Evolutionary conservation across 345 rosid species (phyloP).

Genomic region (Viola odorata): DNA sequence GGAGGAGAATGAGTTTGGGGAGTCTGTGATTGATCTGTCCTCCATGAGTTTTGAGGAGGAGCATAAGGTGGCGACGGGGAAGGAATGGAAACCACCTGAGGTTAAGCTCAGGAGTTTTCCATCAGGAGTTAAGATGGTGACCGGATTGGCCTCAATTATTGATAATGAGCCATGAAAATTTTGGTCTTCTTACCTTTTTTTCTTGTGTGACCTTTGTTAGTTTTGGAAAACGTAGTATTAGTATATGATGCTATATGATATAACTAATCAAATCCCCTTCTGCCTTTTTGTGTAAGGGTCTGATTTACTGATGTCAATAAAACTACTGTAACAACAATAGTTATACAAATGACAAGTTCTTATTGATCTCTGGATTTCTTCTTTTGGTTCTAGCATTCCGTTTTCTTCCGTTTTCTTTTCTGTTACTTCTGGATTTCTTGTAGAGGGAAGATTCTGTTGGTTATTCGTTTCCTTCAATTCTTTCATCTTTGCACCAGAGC

Average conservation of each 20-base stretch:
- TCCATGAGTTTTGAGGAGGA: slow-evolving; percentile 21
- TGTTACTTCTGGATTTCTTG: too few species aligned
- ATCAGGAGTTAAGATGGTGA: slow-evolving; percentile 37
- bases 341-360: background rate
- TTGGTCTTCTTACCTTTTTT: slow-evolving; percentile 6
- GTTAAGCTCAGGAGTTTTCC: slow-evolving; percentile 38
- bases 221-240: slow-evolving; percentile 7
- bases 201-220: background rate
- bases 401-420: background rate
- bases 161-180: slow-evolving; percentile 22
- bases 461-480: too few species aligned
- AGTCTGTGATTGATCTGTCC: slow-evolving; percentile 8
- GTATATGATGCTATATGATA: slow-evolving; percentile 12
- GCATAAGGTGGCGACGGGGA: slow-evolving; percentile 12
- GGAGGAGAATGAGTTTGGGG: slow-evolving; percentile 11
- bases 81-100: slow-evolving; percentile 41
- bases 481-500: background rate
- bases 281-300: slow-evolving; percentile 44
- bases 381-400: background rate
- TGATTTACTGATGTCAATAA: slow-evolving; percentile 31
- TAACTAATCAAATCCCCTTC: slow-evolving; percentile 32
- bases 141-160: slow-evolving; percentile 56
- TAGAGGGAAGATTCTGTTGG: too few species aligned
- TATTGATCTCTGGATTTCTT: background rate
- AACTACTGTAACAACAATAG: slow-evolving; percentile 8